phyloP scores from a whole-genome alignment of 108 stramenopile species.

The Fragilaria crotonensis region DNA sequence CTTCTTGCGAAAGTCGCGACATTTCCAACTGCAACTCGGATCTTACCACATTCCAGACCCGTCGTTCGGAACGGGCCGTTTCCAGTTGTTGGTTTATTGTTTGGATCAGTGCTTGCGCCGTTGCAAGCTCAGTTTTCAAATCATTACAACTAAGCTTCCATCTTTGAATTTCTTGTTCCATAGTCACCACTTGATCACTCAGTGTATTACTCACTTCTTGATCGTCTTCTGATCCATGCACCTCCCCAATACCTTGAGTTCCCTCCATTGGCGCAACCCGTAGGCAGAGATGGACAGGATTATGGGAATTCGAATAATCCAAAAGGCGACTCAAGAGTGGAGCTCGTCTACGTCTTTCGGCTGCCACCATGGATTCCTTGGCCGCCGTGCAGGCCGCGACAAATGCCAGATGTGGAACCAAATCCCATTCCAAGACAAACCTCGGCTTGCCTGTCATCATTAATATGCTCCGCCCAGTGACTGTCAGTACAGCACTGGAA shows the following conservation, averaged over 20 bases:
- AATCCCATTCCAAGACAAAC: not conserved
- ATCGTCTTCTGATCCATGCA: not conserved
- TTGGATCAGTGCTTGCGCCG: not conserved
- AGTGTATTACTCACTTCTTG: not conserved
- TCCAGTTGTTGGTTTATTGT: not conserved
- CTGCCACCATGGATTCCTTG: not conserved
- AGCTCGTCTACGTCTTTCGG: not conserved
- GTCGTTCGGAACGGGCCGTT: not conserved
- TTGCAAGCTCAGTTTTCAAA: constrained; percentile 1
- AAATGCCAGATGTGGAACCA: not conserved
- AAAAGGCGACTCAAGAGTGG: not conserved
- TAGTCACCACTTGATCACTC: not conserved
- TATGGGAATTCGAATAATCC: not conserved
- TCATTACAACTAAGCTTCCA: not conserved
- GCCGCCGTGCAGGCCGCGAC: not conserved
- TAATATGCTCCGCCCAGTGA: not conserved
- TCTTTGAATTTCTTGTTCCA: not conserved
- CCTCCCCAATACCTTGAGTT: not conserved
- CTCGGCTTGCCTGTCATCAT: not conserved
- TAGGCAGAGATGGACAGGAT: not conserved
- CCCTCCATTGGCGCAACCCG: not conserved
- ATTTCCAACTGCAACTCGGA: not conserved
- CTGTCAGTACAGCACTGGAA: not conserved
- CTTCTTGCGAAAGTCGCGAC: not conserved
- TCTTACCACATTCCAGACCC: not conserved